phyloP scores from a whole-genome alignment of 345 rosid species.

The Rhizophora mangle region DNA sequence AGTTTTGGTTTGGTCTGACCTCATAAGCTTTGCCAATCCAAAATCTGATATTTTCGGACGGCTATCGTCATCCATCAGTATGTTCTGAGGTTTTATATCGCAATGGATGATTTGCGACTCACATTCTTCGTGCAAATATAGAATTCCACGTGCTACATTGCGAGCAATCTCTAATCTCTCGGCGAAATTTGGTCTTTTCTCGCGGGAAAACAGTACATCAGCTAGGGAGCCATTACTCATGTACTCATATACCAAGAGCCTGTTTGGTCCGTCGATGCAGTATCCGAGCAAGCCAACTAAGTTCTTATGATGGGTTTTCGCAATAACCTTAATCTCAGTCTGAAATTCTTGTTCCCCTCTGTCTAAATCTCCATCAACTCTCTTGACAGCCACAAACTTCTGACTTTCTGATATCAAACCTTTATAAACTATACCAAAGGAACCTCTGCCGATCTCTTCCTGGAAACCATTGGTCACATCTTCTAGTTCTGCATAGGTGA shows the following conservation, averaged over 20 bases:
- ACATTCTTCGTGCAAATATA: slow-evolving; percentile 28
- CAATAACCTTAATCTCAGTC: slow-evolving; percentile 28
- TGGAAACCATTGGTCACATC: slow-evolving; percentile 22
- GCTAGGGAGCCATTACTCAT: slow-evolving; percentile 35
- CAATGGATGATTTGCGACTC: slow-evolving; percentile 34
- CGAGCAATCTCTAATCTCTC: slow-evolving; percentile 26
- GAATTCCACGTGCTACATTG: slow-evolving; percentile 28
- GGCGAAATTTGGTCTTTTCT: slow-evolving; percentile 10
- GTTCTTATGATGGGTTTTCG: slow-evolving; percentile 29
- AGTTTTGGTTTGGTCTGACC: slow-evolving; percentile 28
- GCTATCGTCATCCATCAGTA: slow-evolving; percentile 22
- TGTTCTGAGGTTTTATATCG: slow-evolving; percentile 32
- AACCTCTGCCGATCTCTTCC: slow-evolving; percentile 32
- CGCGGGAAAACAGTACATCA: slow-evolving; percentile 17
- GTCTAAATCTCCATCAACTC: slow-evolving; percentile 6
- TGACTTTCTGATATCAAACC: slow-evolving; percentile 8
- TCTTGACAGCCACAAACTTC: slow-evolving; percentile 28
- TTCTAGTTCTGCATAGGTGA: slow-evolving; percentile 19
- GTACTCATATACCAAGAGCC: slow-evolving; percentile 31
- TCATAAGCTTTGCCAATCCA: slow-evolving; percentile 34
- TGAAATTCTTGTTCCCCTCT: slow-evolving; percentile 27
- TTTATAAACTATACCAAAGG: slow-evolving; percentile 32
- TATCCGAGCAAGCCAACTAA: slow-evolving; percentile 27
- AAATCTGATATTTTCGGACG: slow-evolving; percentile 30
- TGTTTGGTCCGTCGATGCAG: slow-evolving; percentile 20